Evolutionary conservation across 1,284 basidiomycete genomes (phyloP), one percentile per base, ranked within the genome.

Genomic region (Cystobasidium slooffiae): DNA sequence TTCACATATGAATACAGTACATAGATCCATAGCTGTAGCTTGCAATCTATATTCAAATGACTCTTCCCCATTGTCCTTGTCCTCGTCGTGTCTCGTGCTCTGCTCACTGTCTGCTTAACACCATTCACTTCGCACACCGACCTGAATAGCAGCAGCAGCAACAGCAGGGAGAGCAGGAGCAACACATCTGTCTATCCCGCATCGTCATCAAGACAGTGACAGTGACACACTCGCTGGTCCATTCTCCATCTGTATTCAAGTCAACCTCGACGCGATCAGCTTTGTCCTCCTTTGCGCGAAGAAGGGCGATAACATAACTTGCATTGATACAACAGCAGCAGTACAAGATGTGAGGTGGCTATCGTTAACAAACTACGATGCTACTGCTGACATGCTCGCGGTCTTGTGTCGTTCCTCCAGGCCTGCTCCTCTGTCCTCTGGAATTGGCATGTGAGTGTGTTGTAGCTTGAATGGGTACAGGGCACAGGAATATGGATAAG

Each of bases 371-470:
- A 20, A 20, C 18, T 66, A 24, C 22, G 3, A 9, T 39, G 64
- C 61, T 18, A 6, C 31, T 43, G 44, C 51, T 55, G 43, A 55
- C 51, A 31, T 24, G 14, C n/a, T 41, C 37, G 65, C 66, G 56
- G 47, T 37, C 31, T 5, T 20, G n/a, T 58, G 8, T 31, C 37
- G 8, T 12, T 18, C 6, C 12, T n/a, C 12, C 44, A 70, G 68
- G 68, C 68, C 68, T 41, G 68, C 68, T 44, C 68, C 68, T 12
- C 44, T 70, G 46, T 61, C 56, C 44, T 59, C 55, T 59, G 68
- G 68, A 49, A 63, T 63, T 63, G 61, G 61, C 61, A 70, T 70
- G 68, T 61, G 55, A 70, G 68, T 61, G 39, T 37, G 41, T 44
- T 51, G 47, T 16, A 22, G 68, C 44, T 44, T 14, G 56, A n/a